Evolutionary conservation across 352 stramenopile genomes (phyloP).

Genomic region (Plasmopara muralis): DNA sequence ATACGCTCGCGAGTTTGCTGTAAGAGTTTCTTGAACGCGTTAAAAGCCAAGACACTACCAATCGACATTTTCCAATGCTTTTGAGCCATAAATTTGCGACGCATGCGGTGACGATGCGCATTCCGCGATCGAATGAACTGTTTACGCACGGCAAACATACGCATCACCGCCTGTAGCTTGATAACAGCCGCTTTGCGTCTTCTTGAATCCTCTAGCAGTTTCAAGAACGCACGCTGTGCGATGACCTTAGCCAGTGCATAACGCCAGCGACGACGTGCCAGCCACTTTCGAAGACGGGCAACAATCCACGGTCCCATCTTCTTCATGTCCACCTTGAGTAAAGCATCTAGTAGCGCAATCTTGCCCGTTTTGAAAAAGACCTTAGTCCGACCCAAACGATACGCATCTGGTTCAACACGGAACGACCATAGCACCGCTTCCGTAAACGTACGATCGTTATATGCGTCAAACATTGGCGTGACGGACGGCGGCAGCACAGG

Average conservation of each 20-base stretch:
- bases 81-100: conserved; percentile 54
- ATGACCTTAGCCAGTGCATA: conserved; percentile 83
- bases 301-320: conserved; percentile 87
- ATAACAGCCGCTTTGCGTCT: conserved; percentile 68
- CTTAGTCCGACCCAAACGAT: conserved; percentile 83
- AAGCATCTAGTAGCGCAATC: conserved; percentile 80
- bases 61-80: conserved; percentile 73
- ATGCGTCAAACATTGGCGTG: conserved; percentile 70
- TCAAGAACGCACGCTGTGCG: conserved; percentile 74
- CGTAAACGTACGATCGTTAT: conserved; percentile 85
- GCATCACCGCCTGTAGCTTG: conserved; percentile 80
- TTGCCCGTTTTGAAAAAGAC: conserved; percentile 91
- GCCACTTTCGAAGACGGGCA: conserved; percentile 75
- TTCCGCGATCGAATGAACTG: conserved; percentile 72
- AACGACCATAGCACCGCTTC: conserved; percentile 88
- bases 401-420: conserved; percentile 77
- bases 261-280: conserved; percentile 75
- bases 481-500: conserved; percentile 64
- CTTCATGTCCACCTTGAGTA: conserved; percentile 87
- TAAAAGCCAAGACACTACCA: conserved; percentile 50
- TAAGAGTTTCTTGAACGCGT: conserved; percentile 67
- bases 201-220: conserved; percentile 67
- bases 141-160: conserved; percentile 82
- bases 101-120: conserved; percentile 51
- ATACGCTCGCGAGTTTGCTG: conserved; percentile 44